These are phyloP conservation scores for Cytospora mali DNA, from an alignment of 2,329 filamentous ascomycete genomes.

Conservation along the genomic window DNA sequence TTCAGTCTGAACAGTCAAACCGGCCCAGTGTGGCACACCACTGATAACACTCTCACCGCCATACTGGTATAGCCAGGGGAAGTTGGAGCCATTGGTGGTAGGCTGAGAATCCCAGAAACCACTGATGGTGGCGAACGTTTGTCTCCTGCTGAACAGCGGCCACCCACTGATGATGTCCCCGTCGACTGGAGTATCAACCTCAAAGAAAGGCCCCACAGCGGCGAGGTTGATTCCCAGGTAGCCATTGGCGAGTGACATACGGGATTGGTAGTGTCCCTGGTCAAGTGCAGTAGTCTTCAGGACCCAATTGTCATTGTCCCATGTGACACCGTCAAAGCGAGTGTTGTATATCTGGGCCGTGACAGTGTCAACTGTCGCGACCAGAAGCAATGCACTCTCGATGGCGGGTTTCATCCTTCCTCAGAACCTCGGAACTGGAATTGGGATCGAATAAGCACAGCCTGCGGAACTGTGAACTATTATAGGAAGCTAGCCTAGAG, in stretches of 20 bases:
- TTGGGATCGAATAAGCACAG: not conserved
- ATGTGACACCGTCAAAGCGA: conserved; percentile 34
- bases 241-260: conserved; percentile 37
- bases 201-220: conserved; percentile 36
- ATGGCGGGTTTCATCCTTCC: not conserved
- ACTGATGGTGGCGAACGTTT: conserved; percentile 67
- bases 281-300: conserved; percentile 33
- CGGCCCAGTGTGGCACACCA: conserved; percentile 66
- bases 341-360: conserved; percentile 30
- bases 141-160: conserved; percentile 65
- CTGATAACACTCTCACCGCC: conserved; percentile 68
- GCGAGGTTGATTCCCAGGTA: conserved; percentile 36
- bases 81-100: conserved; percentile 62
- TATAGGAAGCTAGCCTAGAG: not conserved
- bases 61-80: conserved; percentile 64
- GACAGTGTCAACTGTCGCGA: not conserved
- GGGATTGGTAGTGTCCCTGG: conserved; percentile 35
- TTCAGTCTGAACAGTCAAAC: conserved; percentile 50
- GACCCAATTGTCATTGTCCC: conserved; percentile 35
- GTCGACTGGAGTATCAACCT: conserved; percentile 31
- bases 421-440: not conserved
- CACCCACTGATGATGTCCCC: conserved; percentile 59
- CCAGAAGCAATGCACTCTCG: not conserved
- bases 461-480: not conserved
- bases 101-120: conserved; percentile 68